Evolutionary conservation across 805 yeast genomes (phyloP).

Genomic region (Starmerella khaoyaiensis): DNA sequence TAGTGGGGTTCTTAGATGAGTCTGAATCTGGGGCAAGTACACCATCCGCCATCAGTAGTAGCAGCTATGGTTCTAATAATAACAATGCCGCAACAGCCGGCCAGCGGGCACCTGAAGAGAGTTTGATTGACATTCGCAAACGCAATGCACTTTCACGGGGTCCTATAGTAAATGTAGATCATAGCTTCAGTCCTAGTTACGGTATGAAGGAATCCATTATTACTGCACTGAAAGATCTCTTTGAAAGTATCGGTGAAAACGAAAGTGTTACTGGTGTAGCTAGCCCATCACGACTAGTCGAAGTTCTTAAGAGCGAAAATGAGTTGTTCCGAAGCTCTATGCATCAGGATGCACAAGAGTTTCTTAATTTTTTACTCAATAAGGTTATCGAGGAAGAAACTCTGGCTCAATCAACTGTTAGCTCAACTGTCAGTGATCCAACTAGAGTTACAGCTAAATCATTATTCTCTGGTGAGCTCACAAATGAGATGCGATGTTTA

Average conservation of each 20-base stretch:
- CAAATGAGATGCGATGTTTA: constrained; percentile 79
- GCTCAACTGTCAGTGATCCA: not conserved
- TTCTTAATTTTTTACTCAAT: constrained; percentile 73
- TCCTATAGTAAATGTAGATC: constrained; percentile 74
- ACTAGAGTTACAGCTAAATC: constrained; percentile 35
- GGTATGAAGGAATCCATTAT: constrained; percentile 40
- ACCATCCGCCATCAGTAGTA: not conserved
- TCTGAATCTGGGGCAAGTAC: not conserved
- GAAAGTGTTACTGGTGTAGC: constrained; percentile 63
- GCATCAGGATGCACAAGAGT: constrained; percentile 99
- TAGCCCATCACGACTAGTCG: constrained; percentile 64
- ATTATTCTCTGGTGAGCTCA: constrained; percentile 70
- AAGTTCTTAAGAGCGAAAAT: constrained; percentile 66
- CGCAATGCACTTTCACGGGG: constrained; percentile 66
- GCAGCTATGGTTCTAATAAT: not conserved
- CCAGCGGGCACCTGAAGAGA: constrained; percentile 2
- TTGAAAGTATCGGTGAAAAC: constrained; percentile 70
- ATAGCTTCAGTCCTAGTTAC: constrained; percentile 42
- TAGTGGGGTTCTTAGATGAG: constrained; percentile 16
- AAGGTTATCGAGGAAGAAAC: constrained; percentile 43
- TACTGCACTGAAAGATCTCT: constrained; percentile 68
- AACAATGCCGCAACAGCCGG: not conserved
- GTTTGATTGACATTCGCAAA: constrained; percentile 52
- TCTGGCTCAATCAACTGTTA: constrained; percentile 2
- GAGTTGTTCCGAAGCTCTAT: constrained; percentile 74